phyloP scores from a whole-genome alignment of 768 basidiomycete genomes.

The Termitomyces titanicus region DNA sequence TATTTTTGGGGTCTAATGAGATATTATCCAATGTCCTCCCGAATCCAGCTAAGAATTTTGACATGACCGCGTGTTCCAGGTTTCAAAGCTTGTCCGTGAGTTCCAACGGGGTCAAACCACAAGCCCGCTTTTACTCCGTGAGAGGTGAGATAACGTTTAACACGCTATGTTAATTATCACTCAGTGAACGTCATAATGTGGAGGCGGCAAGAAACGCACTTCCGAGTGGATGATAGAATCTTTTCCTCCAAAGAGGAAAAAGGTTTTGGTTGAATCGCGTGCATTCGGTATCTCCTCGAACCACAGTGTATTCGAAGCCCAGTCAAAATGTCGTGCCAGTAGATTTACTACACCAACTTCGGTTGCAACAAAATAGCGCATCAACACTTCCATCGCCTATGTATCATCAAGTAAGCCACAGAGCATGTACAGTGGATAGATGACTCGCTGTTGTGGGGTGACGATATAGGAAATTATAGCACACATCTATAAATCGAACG shows the following conservation, averaged over 20 bases:
- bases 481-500: conserved; percentile 55
- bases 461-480: conserved; percentile 87
- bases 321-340: conserved; percentile 79
- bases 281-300: conserved; percentile 87
- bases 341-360: conserved; percentile 88
- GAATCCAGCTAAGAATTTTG: conserved; percentile 63
- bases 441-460: conserved; percentile 55
- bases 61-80: conserved; percentile 47
- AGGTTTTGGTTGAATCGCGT: conserved; percentile 56
- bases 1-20: not conserved
- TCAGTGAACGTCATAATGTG: not conserved
- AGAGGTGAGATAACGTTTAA: conserved; percentile 68
- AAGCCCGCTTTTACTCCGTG: conserved; percentile 71
- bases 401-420: conserved; percentile 2
- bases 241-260: conserved; percentile 79
- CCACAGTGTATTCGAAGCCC: conserved; percentile 86
- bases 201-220: conserved; percentile 33
- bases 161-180: conserved; percentile 40
- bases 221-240: conserved; percentile 76
- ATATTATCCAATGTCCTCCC: conserved; percentile 16
- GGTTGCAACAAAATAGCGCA: conserved; percentile 84
- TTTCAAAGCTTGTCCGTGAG: conserved; percentile 61
- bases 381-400: conserved; percentile 73
- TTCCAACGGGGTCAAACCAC: conserved; percentile 58
- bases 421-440: conserved; percentile 8